A percentile compares a stretch with the other conserved stretches of the same genome.
phyloP scores from a whole-genome alignment of 345 rosid genomes.

The Punica granatum region DNA sequence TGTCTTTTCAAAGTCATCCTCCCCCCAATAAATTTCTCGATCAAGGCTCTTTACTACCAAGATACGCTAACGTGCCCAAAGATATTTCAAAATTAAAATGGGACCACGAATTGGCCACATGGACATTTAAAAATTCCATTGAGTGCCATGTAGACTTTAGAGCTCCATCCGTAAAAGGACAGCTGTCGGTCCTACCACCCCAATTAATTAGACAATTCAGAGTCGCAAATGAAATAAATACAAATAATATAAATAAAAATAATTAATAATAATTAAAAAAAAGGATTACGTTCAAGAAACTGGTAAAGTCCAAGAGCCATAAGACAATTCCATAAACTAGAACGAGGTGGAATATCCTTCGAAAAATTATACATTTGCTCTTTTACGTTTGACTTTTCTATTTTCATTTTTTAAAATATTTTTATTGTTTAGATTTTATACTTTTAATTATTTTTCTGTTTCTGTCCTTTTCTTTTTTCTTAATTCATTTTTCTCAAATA shows the following conservation, averaged over 20 bases:
- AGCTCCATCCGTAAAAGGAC: slow-evolving; percentile 1
- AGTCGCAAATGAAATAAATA: background rate
- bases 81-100: background rate
- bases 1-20: background rate
- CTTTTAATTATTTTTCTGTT: no score
- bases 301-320: background rate
- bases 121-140: background rate
- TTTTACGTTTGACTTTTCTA: no score
- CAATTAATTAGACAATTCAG: background rate
- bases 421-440: no score
- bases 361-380: no score
- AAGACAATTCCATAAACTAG: background rate
- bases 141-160: background rate
- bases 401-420: no score
- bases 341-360: background rate
- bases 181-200: background rate
- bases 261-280: background rate
- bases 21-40: slow-evolving; percentile 1
- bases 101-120: slow-evolving; percentile 3
- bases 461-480: no score
- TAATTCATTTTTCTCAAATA: no score
- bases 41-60: background rate
- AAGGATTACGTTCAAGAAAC: background rate
- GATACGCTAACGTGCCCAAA: slow-evolving; percentile 2
- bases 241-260: background rate